Conservation (phyloP, 352 stramenopile species). For the Elongisporangium senticosum region DNA sequence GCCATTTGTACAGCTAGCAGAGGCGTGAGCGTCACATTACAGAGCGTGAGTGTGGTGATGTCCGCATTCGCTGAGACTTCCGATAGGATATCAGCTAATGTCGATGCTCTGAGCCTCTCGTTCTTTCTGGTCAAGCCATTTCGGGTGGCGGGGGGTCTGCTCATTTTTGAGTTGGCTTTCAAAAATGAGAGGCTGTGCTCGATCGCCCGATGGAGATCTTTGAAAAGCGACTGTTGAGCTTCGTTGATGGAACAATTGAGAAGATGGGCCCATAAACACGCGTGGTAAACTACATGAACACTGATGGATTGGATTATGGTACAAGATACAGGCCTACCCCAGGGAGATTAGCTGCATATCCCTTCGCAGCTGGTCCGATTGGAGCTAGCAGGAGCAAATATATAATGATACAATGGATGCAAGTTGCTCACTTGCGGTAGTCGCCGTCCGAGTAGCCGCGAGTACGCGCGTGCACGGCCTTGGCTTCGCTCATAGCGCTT, state of each 20-base stretch:
- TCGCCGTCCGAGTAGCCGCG: not conserved
- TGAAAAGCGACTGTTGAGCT: not conserved
- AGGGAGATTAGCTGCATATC: not conserved
- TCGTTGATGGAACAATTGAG: no score
- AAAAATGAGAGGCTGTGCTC: not conserved
- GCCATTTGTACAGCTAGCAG: slow-evolving; percentile 37
- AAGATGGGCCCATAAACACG: not conserved
- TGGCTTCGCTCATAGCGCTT: not conserved
- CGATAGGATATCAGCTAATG: slow-evolving; percentile 18
- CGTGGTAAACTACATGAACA: not conserved
- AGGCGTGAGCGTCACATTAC: slow-evolving; percentile 23
- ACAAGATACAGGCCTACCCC: not conserved
- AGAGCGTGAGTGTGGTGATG: slow-evolving; percentile 15
- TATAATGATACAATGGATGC: not conserved
- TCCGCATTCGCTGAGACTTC: slow-evolving; percentile 7
- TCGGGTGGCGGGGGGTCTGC: not conserved
- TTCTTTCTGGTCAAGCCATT: slow-evolving; percentile 1
- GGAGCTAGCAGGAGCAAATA: not conserved
- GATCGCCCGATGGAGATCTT: not conserved
- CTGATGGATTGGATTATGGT: not conserved
- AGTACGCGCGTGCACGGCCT: not conserved
- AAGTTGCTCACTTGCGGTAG: not conserved
- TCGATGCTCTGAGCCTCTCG: slow-evolving; percentile 24
- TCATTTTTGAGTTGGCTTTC: not conserved
- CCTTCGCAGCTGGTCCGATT: not conserved